A percentile compares a stretch with the other conserved stretches of the same genome.
phyloP scores from a whole-genome alignment of 495 filamentous ascomycete species.

The Copromyces sp. region DNA sequence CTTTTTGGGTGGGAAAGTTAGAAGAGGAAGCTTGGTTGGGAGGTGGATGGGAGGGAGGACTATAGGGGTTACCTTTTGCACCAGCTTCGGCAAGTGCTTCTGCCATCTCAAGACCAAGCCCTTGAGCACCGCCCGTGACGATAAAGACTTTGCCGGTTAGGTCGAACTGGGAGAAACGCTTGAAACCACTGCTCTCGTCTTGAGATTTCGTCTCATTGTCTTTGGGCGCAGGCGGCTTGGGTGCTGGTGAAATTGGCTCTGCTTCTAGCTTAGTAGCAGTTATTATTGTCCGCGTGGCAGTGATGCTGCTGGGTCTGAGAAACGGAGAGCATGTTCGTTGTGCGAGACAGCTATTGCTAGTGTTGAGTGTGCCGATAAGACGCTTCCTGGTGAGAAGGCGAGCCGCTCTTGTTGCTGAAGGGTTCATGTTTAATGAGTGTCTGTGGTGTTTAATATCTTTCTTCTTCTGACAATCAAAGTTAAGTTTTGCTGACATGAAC shows the following conservation, averaged over 20 bases:
- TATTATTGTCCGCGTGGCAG: neutral
- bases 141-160: constrained; percentile 48
- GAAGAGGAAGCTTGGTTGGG: neutral
- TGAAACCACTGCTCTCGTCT: constrained; percentile 12
- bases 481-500: neutral
- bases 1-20: constrained; percentile 20
- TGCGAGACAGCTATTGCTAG: neutral
- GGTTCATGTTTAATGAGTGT: neutral
- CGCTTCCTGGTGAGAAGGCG: constrained; percentile 1
- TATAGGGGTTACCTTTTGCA: constrained; percentile 41
- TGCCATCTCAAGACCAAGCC: constrained; percentile 55
- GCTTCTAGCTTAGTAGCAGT: neutral
- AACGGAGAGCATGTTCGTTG: neutral
- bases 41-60: neutral
- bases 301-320: neutral
- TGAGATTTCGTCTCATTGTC: neutral
- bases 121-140: constrained; percentile 53
- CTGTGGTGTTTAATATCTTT: neutral
- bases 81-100: constrained; percentile 64
- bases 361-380: neutral
- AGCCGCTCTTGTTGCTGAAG: neutral
- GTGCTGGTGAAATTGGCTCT: neutral
- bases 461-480: neutral
- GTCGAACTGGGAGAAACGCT: constrained; percentile 35
- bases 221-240: neutral